A percentile compares a stretch with the other conserved stretches of the same genome.
Evolutionary conservation across 2,329 filamentous ascomycete genomes (phyloP).

Genomic region (Trichoderma cornu-damae): DNA sequence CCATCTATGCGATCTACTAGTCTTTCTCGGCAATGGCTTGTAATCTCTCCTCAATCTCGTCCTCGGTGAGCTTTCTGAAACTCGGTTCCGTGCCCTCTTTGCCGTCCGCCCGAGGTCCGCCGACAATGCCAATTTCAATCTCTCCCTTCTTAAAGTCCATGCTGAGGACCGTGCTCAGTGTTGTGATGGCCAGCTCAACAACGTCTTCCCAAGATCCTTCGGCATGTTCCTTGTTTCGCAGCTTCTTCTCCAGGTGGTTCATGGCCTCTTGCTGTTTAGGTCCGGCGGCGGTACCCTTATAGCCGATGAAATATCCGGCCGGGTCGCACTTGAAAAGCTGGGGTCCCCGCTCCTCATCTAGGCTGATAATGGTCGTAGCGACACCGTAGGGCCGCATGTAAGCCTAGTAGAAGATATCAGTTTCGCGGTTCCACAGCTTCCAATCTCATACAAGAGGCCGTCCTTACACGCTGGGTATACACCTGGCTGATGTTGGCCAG

Average conservation of each 20-base stretch:
- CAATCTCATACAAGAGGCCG: background rate
- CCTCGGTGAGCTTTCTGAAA: conserved; percentile 88
- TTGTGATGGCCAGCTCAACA: conserved; percentile 92
- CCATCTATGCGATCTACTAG: conserved; percentile 45
- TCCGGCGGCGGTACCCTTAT: conserved; percentile 95
- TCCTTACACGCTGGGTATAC: conserved; percentile 84
- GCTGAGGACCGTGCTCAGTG: conserved; percentile 90
- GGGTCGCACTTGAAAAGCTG: conserved; percentile 98
- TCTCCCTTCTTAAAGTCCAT: conserved; percentile 99
- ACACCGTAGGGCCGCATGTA: conserved; percentile 98
- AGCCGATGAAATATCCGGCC: conserved; percentile 95
- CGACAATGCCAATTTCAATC: conserved; percentile 95
- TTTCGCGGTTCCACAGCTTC: background rate
- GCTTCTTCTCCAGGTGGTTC: conserved; percentile 98
- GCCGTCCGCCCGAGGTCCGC: conserved; percentile 76
- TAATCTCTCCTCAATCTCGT: conserved; percentile 97
- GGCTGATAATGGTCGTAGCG: conserved; percentile 87
- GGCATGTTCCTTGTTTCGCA: conserved; percentile 96
- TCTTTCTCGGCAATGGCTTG: conserved; percentile 99
- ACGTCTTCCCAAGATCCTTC: conserved; percentile 95
- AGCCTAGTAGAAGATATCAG: conserved; percentile 46
- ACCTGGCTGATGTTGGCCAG: conserved; percentile 99
- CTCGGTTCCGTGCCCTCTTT: conserved; percentile 71
- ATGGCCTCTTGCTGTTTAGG: conserved; percentile 98
- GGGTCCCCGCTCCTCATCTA: conserved; percentile 87